These are phyloP conservation scores for Ilyonectria sp. DNA, from an alignment of 2,329 filamentous ascomycete genomes.

Conservation along the genomic window DNA sequence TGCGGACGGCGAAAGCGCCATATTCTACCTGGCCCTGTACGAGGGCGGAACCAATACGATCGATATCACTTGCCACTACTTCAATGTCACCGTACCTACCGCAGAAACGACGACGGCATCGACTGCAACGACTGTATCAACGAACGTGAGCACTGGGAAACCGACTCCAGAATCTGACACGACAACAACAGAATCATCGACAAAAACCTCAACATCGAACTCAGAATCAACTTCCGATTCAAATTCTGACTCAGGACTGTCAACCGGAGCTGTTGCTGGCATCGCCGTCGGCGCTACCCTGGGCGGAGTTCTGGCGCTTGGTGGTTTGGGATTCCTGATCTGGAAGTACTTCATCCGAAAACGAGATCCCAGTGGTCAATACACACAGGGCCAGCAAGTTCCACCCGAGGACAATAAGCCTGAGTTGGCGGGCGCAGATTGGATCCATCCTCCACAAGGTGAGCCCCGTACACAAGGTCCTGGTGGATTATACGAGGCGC, in stretches of 20 bases:
- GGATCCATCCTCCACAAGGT: neutral
- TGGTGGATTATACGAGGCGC: neutral
- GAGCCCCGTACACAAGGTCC: neutral
- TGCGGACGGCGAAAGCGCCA: neutral
- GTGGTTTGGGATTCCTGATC: neutral
- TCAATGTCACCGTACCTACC: neutral
- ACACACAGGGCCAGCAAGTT: neutral
- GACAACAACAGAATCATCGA: neutral
- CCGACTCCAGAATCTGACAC: no score
- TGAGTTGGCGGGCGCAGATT: neutral
- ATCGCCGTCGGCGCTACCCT: slow-evolving; percentile 1
- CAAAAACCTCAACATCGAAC: neutral
- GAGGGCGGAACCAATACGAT: neutral
- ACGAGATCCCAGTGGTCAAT: neutral
- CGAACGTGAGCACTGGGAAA: no score
- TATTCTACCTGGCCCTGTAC: slow-evolving; percentile 6
- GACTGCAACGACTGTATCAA: neutral
- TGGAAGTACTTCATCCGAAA: neutral
- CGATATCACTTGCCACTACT: neutral
- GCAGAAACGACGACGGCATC: neutral
- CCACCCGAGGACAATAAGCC: neutral
- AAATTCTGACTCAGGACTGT: neutral
- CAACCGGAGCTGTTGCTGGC: neutral
- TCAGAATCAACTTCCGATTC: neutral
- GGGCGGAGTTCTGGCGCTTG: neutral